These are phyloP conservation scores for Oxytropis ochrocephala DNA, from an alignment of 306 rosid genomes.

Conservation along the genomic window DNA sequence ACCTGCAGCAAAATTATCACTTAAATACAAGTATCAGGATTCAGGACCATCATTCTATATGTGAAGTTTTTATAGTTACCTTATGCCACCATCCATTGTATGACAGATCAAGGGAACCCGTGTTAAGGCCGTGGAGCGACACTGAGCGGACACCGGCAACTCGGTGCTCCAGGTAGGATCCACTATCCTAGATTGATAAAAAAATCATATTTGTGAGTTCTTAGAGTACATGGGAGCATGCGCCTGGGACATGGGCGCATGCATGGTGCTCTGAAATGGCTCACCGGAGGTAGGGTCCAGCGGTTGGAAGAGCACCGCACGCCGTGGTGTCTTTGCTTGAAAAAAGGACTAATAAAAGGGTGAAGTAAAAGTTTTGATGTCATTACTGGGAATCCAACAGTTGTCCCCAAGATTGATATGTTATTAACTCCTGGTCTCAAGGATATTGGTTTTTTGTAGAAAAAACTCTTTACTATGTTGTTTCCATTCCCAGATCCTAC, in stretches of 20 bases:
- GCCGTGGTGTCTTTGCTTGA: too few species aligned
- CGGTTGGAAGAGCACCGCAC: too few species aligned
- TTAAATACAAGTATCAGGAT: background rate
- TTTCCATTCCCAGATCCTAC: constrained; percentile 13
- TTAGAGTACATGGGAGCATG: too few species aligned
- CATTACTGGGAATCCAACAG: constrained; percentile 16
- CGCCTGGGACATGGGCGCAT: too few species aligned
- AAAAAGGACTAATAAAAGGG: background rate
- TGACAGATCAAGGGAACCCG: background rate
- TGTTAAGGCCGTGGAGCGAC: background rate
- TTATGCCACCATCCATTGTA: constrained; percentile 7
- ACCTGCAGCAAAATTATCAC: background rate
- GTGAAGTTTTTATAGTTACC: constrained; percentile 4
- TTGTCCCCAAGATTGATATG: constrained; percentile 17
- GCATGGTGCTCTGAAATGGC: too few species aligned
- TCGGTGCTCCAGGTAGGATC: constrained; percentile 9
- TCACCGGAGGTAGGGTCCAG: too few species aligned
- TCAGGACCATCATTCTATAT: background rate
- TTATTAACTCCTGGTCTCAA: constrained; percentile 9
- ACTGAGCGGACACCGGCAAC: background rate
- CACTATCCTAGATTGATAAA: constrained; percentile 13
- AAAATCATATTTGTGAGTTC: background rate
- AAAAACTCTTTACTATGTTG: background rate
- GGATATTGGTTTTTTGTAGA: background rate
- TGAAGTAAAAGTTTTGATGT: background rate